Conservation (phyloP, 768 basidiomycete species). For the Gloeopeniophorella convolvens region DNA sequence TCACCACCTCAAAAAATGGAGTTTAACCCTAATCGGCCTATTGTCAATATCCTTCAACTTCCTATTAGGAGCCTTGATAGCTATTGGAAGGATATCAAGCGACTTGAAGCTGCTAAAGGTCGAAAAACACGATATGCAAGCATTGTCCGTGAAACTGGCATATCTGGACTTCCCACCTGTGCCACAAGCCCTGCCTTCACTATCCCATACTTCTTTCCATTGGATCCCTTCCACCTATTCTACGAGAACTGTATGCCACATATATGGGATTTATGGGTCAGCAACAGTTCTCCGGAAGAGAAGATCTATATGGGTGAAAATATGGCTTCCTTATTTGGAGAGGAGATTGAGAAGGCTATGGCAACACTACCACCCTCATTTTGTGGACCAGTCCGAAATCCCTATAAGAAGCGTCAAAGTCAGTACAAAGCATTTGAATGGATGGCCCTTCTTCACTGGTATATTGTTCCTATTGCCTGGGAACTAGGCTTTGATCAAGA, state of each 20-base stretch:
- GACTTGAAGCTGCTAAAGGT: background rate
- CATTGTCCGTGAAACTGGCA: too few species aligned
- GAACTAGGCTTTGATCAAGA: constrained; percentile 6
- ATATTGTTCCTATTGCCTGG: background rate
- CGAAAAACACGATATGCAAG: constrained; percentile 2
- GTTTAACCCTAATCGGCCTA: background rate
- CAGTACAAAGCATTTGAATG: background rate
- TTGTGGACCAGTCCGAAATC: background rate
- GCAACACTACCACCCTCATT: background rate
- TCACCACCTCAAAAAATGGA: background rate
- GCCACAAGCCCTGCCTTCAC: too few species aligned
- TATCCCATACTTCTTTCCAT: constrained; percentile 30
- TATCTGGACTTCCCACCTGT: too few species aligned
- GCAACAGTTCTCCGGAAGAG: background rate
- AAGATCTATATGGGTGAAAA: background rate
- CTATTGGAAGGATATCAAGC: background rate
- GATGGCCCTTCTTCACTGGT: background rate
- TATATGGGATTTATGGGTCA: constrained; percentile 30
- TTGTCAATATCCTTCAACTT: background rate
- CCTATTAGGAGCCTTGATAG: background rate
- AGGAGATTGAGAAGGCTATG: too few species aligned
- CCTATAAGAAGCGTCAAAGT: background rate
- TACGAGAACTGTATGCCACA: constrained; percentile 30
- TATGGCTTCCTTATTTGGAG: constrained; percentile 6
- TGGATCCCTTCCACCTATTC: constrained; percentile 33